Conservation (phyloP, 1,284 basidiomycete genomes). For the Cryptococcus sp. region DNA sequence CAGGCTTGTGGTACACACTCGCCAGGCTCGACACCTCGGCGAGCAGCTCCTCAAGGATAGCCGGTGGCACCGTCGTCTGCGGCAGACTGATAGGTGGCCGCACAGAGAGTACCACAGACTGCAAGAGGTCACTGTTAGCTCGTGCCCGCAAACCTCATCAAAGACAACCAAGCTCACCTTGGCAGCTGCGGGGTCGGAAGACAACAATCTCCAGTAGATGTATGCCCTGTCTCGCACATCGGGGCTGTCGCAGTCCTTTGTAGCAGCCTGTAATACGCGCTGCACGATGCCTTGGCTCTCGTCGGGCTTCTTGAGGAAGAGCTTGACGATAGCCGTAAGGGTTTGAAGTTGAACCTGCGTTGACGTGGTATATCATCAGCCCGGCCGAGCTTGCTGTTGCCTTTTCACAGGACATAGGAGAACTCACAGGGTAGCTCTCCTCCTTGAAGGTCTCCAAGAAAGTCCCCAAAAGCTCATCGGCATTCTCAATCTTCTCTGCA, state of each 20-base stretch:
- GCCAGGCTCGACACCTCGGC: conserved; percentile 82
- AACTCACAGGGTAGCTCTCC: conserved; percentile 69
- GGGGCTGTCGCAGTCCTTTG: conserved; percentile 95
- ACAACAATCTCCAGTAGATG: conserved; percentile 92
- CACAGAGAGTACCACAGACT: conserved; percentile 86
- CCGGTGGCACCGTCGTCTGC: conserved; percentile 81
- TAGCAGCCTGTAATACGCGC: conserved; percentile 94
- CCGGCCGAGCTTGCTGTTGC: neutral
- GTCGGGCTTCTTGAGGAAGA: conserved; percentile 93
- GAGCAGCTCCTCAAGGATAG: conserved; percentile 87
- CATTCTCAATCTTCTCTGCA: conserved; percentile 92
- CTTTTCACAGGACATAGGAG: too few relatives aligned
- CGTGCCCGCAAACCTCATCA: too few relatives aligned
- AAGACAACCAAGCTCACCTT: conserved; percentile 75
- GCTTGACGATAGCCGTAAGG: conserved; percentile 91
- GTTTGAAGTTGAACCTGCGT: conserved; percentile 88
- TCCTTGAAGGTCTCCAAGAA: conserved; percentile 88
- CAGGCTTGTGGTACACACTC: conserved; percentile 94
- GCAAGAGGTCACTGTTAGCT: conserved; percentile 13
- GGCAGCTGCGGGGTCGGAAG: conserved; percentile 87
- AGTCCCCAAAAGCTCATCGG: conserved; percentile 91
- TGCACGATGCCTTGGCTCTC: conserved; percentile 87
- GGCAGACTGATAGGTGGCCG: conserved; percentile 92
- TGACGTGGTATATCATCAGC: neutral
- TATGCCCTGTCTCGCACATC: conserved; percentile 92